Evolutionary conservation across 805 yeast species (phyloP).

Genomic region (Pichia exigua): DNA sequence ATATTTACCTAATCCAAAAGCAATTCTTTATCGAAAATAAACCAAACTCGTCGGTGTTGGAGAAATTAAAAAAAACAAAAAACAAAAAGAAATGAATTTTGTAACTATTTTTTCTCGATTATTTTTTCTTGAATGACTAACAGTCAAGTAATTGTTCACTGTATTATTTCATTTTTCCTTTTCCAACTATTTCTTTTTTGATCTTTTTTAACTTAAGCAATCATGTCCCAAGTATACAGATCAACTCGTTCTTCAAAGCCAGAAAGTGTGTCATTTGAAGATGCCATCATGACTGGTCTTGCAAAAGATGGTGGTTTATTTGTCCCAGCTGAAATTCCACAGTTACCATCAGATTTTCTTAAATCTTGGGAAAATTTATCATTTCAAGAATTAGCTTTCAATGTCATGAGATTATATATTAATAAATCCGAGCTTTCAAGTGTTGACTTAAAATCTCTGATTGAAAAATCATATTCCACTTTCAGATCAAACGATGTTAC

Average conservation of each 20-base stretch:
- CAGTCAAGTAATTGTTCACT: no score
- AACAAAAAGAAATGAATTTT: not conserved
- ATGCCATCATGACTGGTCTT: slow-evolving; percentile 79
- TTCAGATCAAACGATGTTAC: slow-evolving; percentile 87
- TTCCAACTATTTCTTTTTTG: not conserved
- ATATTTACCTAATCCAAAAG: no score
- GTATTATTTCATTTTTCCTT: not conserved
- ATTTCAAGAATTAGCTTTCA: slow-evolving; percentile 82
- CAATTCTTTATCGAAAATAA: no score
- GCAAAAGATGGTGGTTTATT: slow-evolving; percentile 97
- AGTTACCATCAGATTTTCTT: slow-evolving; percentile 45
- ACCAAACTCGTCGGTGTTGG: no score
- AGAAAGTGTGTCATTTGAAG: slow-evolving; percentile 62
- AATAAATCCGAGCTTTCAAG: slow-evolving; percentile 63
- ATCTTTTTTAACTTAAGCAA: not conserved
- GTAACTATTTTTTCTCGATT: not conserved
- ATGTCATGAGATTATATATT: slow-evolving; percentile 77
- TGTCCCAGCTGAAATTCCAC: slow-evolving; percentile 78
- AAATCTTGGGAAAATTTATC: slow-evolving; percentile 63
- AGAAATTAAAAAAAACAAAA: not conserved
- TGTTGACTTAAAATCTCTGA: slow-evolving; percentile 54
- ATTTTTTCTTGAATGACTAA: not conserved
- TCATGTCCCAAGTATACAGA: slow-evolving; percentile 55
- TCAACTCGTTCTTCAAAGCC: slow-evolving; percentile 61
- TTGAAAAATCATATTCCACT: slow-evolving; percentile 74